Base-by-base conservation (phyloP, 1,284 basidiomycete species). In the Apiotrichum brassicae region DNA sequence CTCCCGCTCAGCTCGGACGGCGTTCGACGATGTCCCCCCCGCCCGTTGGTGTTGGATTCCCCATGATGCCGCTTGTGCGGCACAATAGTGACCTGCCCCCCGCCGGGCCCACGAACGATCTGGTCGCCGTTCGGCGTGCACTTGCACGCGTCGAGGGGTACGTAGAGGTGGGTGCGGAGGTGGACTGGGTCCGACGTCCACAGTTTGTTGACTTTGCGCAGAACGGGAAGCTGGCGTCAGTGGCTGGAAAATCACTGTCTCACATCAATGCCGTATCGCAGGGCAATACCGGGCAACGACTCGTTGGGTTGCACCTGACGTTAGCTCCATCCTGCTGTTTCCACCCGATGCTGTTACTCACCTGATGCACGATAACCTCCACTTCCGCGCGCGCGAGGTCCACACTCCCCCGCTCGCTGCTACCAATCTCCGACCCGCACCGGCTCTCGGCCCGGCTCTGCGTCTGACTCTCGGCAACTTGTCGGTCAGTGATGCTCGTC, bases 161-260 rank as follows among this genome's bases (percentile, higher is more conserved):
- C 85, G 63, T 86, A 84, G 37, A 97, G 80, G 8, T 82, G 77
- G 36, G 83, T 83, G 34, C 90, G 84, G 30, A 91, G 78, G 70
- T 93, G 87, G 42, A 97, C 85, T 0, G 87, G 79, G 66, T 95
- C 92, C 14, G 86, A 85, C 1, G 87, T 72, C 91, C 91, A 95
- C 5, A 97, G 76, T 56, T 91, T 87, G 71, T 97, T 97, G 35
- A 82, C 83, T 58, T 82, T 80, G 40, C 90, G 83, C 13, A 97
- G 77, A n/a, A 85, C 83, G 13, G 86, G 78, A 42, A 76, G 62
- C 76, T 78, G 58, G 12, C 33, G n/a, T n/a, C n/a, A n/a, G 45
- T 30, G 8, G 35, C 32, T 9, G 37, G 30, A 38, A n/a, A 28
- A 13, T 18, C 40, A 16, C 14, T 14, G 9, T 30, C 74, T 57